Percentiles rank a stretch among this genome's conserved stretches.
Conservation (phyloP, 805 yeast genomes). For the Saitoella complicata region DNA sequence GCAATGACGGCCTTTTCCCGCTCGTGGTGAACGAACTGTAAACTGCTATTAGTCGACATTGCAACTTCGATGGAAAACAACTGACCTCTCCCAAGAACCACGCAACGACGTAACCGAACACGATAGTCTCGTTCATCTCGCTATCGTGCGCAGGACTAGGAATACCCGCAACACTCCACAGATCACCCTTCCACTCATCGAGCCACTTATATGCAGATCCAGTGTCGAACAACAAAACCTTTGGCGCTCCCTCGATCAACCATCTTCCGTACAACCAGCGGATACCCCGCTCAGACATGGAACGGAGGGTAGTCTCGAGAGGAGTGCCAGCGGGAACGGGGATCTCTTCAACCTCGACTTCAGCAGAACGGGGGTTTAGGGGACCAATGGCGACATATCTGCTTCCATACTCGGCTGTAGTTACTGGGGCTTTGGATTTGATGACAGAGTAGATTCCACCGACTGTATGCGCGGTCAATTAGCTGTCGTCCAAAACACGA, state of each 20-base stretch:
- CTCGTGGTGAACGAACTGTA: conserved; percentile 53
- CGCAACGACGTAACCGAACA: conserved; percentile 83
- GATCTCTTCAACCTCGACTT: conserved; percentile 62
- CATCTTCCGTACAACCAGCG: conserved; percentile 80
- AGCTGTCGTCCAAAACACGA: not conserved
- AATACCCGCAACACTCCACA: conserved; percentile 82
- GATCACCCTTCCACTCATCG: conserved; percentile 86
- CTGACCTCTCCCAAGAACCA: conserved; percentile 80
- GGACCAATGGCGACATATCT: conserved; percentile 83
- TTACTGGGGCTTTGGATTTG: conserved; percentile 91
- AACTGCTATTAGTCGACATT: not conserved
- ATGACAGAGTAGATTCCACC: conserved; percentile 96
- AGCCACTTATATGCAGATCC: conserved; percentile 52
- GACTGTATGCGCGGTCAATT: conserved; percentile 25
- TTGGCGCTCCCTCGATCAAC: conserved; percentile 84
- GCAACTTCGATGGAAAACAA: conserved; percentile 8
- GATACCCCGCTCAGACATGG: conserved; percentile 73
- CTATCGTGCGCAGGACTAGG: conserved; percentile 82
- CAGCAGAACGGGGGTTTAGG: conserved; percentile 44
- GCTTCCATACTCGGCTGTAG: conserved; percentile 81
- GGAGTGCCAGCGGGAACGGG: conserved; percentile 29
- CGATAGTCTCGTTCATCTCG: conserved; percentile 83
- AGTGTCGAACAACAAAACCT: conserved; percentile 76
- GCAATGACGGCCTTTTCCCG: conserved; percentile 76
- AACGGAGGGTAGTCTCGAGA: conserved; percentile 46